These are phyloP conservation scores for Arthroderma sp. DNA, from an alignment of 2,329 filamentous ascomycete genomes.

Conservation along the genomic window DNA sequence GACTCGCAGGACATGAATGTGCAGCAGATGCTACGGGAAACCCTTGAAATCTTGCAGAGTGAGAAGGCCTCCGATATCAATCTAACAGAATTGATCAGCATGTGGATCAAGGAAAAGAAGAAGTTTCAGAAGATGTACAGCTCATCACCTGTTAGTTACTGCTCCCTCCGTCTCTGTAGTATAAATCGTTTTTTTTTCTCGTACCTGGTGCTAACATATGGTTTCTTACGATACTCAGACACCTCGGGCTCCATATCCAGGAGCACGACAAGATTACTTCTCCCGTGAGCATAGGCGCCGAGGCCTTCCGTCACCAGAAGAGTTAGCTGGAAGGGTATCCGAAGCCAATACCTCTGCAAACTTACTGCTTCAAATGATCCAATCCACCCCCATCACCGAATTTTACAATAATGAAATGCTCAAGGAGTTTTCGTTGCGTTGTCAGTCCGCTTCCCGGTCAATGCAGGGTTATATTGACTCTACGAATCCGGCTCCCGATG, in stretches of 20 bases:
- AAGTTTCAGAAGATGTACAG: constrained; percentile 36
- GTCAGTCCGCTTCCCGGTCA: constrained; percentile 63
- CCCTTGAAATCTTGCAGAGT: constrained; percentile 61
- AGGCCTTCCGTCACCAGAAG: constrained; percentile 51
- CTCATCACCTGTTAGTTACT: not conserved
- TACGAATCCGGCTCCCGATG: constrained; percentile 69
- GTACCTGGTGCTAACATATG: not conserved
- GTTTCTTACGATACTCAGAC: constrained; percentile 1
- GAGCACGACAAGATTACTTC: constrained; percentile 11
- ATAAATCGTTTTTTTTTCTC: not conserved
- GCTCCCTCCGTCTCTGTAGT: not conserved
- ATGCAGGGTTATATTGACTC: constrained; percentile 77
- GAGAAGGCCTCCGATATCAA: constrained; percentile 64
- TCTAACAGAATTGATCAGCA: constrained; percentile 55
- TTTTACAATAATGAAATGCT: constrained; percentile 75
- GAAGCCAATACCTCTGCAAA: constrained; percentile 85
- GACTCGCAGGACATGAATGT: constrained; percentile 60
- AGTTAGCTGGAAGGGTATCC: constrained; percentile 71
- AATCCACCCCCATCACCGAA: constrained; percentile 66
- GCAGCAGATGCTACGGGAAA: constrained; percentile 76
- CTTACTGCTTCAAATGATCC: constrained; percentile 79
- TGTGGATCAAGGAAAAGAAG: constrained; percentile 84
- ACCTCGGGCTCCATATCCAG: constrained; percentile 1
- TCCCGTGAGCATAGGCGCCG: constrained; percentile 21
- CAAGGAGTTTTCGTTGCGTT: constrained; percentile 81